Evolutionary conservation across 2,329 filamentous ascomycete genomes (phyloP).

Genomic region (Sclerotinia minor): DNA sequence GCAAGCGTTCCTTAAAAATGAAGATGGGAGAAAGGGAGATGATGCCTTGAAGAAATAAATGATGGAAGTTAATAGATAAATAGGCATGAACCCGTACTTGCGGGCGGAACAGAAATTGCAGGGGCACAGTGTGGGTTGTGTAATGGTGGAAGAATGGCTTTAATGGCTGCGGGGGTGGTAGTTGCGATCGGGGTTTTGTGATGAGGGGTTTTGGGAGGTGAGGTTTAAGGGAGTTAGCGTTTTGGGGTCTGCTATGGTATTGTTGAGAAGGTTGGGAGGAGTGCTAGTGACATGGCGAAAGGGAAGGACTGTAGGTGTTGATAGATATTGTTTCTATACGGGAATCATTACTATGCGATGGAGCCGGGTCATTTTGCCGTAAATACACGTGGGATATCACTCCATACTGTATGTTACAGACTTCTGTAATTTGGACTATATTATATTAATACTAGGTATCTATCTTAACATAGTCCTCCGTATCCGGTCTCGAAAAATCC

Average conservation of each 20-base stretch:
- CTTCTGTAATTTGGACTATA: not conserved
- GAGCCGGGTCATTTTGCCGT: not conserved
- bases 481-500: too few relatives aligned
- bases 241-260: too few relatives aligned
- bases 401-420: too few relatives aligned
- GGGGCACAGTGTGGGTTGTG: constrained; percentile 25
- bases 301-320: not conserved
- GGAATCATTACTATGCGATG: not conserved
- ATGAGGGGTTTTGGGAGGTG: not conserved
- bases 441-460: too few relatives aligned
- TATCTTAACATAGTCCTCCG: too few relatives aligned
- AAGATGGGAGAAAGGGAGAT: not conserved
- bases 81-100: constrained; percentile 38
- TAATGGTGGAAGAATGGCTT: constrained; percentile 14
- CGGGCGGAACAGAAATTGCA: constrained; percentile 38
- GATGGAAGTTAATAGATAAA: not conserved
- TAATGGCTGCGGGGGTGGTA: constrained; percentile 25
- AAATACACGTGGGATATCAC: too few relatives aligned
- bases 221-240: not conserved
- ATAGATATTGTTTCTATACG: not conserved
- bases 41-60: not conserved
- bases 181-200: constrained; percentile 24
- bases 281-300: too few relatives aligned
- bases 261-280: too few relatives aligned
- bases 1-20: not conserved